phyloP scores from a whole-genome alignment of 768 basidiomycete genomes.

The Candolleomyces aberdarensis region DNA sequence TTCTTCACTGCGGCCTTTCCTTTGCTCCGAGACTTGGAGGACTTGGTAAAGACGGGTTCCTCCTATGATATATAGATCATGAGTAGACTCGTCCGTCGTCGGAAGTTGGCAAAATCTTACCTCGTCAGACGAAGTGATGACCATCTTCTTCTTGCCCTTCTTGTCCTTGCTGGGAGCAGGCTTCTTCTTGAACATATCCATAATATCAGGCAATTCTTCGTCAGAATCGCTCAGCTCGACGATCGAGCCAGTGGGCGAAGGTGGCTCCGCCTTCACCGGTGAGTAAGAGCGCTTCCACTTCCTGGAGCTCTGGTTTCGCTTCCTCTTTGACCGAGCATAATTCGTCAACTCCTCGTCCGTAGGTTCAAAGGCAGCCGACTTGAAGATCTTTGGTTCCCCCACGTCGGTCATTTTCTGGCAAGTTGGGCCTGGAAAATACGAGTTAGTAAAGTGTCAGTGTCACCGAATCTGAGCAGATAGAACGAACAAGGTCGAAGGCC shows the following conservation, averaged over 20 bases:
- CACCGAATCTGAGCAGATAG: not conserved
- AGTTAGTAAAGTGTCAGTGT: not conserved
- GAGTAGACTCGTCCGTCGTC: not conserved
- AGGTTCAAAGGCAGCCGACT: constrained; percentile 66
- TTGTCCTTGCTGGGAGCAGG: not conserved
- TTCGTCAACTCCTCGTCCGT: constrained; percentile 51
- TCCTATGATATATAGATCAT: constrained; percentile 9
- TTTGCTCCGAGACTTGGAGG: constrained; percentile 13
- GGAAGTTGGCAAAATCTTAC: not conserved
- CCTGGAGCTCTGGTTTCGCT: constrained; percentile 6
- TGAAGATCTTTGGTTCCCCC: constrained; percentile 50
- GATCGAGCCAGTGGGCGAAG: constrained; percentile 23
- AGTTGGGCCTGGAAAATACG: constrained; percentile 45
- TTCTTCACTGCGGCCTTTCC: constrained; percentile 15
- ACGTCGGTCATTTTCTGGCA: constrained; percentile 68
- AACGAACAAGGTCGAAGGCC: constrained; percentile 57
- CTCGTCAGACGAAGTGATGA: not conserved
- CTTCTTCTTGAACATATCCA: constrained; percentile 13
- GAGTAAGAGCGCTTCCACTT: constrained; percentile 16
- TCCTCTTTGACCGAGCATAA: constrained; percentile 33
- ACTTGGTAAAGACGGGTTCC: not conserved
- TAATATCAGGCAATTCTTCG: constrained; percentile 51
- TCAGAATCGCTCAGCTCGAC: constrained; percentile 40
- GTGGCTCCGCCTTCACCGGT: constrained; percentile 21
- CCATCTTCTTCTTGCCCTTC: not conserved